Percentiles rank a stretch among this genome's conserved stretches.
phyloP scores from a whole-genome alignment of 306 rosid genomes.

The Dalbergia cultrata region DNA sequence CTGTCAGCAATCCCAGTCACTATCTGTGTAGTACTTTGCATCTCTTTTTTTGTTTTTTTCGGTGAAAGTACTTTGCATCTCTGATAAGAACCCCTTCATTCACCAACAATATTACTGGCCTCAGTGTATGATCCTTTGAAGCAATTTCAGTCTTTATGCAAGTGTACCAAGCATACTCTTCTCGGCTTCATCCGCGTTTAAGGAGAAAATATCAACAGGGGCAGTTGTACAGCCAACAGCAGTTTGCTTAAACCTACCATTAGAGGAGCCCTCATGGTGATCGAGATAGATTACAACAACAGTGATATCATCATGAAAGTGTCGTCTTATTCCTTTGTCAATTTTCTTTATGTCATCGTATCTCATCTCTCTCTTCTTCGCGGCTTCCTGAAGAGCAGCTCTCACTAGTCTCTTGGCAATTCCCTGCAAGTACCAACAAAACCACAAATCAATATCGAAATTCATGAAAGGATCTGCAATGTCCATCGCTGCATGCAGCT shows the following conservation, averaged over 20 bases:
- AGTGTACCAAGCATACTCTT: constrained; percentile 50
- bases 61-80: constrained; percentile 36
- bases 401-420: constrained; percentile 91
- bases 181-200: constrained; percentile 57
- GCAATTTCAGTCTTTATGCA: constrained; percentile 50
- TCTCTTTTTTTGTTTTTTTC: too few species aligned
- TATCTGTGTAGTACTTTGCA: constrained; percentile 48
- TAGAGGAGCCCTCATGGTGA: constrained; percentile 63
- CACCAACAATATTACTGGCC: constrained; percentile 44
- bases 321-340: constrained; percentile 83
- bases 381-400: constrained; percentile 87
- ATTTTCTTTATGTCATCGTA: constrained; percentile 86
- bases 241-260: constrained; percentile 52
- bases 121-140: constrained; percentile 36
- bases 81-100: constrained; percentile 23
- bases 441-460: constrained; percentile 31
- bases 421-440: constrained; percentile 66
- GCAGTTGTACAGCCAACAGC: constrained; percentile 68
- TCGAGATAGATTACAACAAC: constrained; percentile 88
- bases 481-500: not conserved
- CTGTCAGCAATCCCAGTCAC: constrained; percentile 54
- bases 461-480: constrained; percentile 7
- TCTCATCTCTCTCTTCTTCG: constrained; percentile 93
- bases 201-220: constrained; percentile 88
- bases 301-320: constrained; percentile 92